Conservation (phyloP, 208 protist species). For the Acanthamoeba sp. region DNA sequence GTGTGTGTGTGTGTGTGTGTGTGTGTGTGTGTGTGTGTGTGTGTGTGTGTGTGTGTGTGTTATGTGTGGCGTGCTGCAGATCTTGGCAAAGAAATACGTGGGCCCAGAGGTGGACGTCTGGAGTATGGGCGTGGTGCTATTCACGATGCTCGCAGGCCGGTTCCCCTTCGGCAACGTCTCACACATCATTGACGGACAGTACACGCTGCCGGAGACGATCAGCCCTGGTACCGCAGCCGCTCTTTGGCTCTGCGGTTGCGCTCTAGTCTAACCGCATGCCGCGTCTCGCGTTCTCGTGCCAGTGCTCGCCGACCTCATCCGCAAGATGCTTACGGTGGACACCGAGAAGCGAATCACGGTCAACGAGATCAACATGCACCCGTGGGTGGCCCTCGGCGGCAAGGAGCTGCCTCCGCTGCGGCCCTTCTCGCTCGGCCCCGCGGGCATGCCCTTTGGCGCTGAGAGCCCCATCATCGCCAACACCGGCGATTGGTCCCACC, state of each 20-base stretch:
- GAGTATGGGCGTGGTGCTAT: conserved; percentile 98
- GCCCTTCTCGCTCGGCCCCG: not conserved
- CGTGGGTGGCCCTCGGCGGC: conserved; percentile 54
- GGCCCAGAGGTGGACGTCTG: conserved; percentile 96
- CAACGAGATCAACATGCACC: conserved; percentile 63
- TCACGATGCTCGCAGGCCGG: conserved; percentile 96
- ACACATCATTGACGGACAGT: conserved; percentile 67
- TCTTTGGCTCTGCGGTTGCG: not conserved
- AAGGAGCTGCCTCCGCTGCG: conserved; percentile 50
- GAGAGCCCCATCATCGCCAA: not conserved
- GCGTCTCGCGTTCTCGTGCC: too few relatives aligned
- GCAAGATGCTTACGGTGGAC: conserved; percentile 63
- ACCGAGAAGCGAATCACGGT: conserved; percentile 59
- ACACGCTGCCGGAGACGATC: conserved; percentile 41
- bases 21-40: too few relatives aligned
- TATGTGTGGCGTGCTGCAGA: not conserved
- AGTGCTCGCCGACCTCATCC: conserved; percentile 50
- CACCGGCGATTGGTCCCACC: conserved; percentile 29
- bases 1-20: too few relatives aligned
- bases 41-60: too few relatives aligned
- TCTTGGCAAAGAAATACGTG: conserved; percentile 89
- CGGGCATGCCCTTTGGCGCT: not conserved
- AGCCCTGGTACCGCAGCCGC: conserved; percentile 57
- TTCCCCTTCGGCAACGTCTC: conserved; percentile 95
- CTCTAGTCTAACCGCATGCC: not conserved